Evolutionary conservation across 495 filamentous ascomycete genomes (phyloP), one percentile per base, ranked within the genome.

Genomic region (Xylaria scruposa): DNA sequence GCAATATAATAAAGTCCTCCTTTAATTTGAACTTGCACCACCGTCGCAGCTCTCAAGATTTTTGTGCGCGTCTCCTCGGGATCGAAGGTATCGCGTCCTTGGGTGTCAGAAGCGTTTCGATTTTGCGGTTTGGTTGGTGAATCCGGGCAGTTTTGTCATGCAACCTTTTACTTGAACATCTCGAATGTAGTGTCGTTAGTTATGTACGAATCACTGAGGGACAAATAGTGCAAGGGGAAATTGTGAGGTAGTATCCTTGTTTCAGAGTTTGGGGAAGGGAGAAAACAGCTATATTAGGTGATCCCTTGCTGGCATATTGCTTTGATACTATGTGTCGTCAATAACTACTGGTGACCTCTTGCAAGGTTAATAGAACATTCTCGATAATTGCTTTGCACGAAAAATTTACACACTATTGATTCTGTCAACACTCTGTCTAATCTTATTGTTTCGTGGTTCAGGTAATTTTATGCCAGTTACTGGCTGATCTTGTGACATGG

Each of bases 71-170:
- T 60, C 40, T 49, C 17, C 15, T 47, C 7, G 3, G 24, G n/a
- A 44, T 60, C 12, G 49, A 29, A 17, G 29, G 33, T 56, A 49
- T 31, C 29, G 36, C 19, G 9, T 42, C 21, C 36, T 24, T 24
- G 47, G 15, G 65, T 54, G 9, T 67, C 65, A 67, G 49, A 56
- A 19, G 65, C 44, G 65, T 67, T 67, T 67, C 65, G 65, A 67
- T 56, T 56, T 40, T 19, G 36, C 65, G 65, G 65, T 49, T 60
- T 60, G 10, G 7, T 60, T 54, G 49, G 65, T 24, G 2, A 67
- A 67, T 67, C 64, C 64, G 64, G 62, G 4, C 21, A 36, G 33
- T 26, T 38, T 51, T n/a, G 51, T 66, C 51, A 66, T 66, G 62
- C 62, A 29, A 51, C 42, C 61, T 2, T 26, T 33, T 19, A 47